Conservation (phyloP, 2,329 filamentous ascomycete species). For the Diplodia seriata region DNA sequence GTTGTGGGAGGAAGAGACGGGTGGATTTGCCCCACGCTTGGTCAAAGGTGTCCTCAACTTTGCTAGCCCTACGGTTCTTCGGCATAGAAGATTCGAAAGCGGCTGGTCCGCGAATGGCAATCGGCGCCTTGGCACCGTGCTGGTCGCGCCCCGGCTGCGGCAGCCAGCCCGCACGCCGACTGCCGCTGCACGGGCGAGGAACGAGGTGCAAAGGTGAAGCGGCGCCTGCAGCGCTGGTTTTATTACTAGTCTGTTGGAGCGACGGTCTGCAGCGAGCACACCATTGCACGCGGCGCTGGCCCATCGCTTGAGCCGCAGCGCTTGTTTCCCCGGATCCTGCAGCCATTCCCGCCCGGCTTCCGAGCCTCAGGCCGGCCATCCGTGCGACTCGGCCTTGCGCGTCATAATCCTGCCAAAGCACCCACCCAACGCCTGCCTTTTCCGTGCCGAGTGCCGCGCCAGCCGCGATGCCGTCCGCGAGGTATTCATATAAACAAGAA, state of each 20-base stretch:
- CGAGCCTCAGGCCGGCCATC: conserved; percentile 12
- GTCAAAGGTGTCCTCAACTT: conserved; percentile 32
- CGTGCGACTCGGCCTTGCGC: conserved; percentile 2
- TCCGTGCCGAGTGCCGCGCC: conserved; percentile 26
- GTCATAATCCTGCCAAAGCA: background rate
- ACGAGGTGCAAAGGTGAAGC: background rate
- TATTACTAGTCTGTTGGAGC: conserved; percentile 16
- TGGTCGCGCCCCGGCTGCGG: background rate
- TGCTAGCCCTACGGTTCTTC: conserved; percentile 31
- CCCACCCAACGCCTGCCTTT: conserved; percentile 23
- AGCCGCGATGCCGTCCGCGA: conserved; percentile 17
- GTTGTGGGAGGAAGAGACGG: conserved; percentile 1
- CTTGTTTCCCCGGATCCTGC: conserved; percentile 22
- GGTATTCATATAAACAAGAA: conserved; percentile 23
- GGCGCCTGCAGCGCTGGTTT: background rate
- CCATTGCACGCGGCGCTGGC: conserved; percentile 11
- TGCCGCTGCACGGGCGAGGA: background rate
- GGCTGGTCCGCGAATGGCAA: conserved; percentile 25
- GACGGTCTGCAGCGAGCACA: conserved; percentile 16
- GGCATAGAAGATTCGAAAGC: conserved; percentile 20
- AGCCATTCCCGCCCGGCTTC: conserved; percentile 13
- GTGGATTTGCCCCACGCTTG: conserved; percentile 29
- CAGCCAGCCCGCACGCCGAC: background rate
- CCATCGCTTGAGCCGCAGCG: conserved; percentile 19
- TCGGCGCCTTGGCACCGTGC: conserved; percentile 21